phyloP scores from a whole-genome alignment of 106 monocot species.

The Narthecium ossifragum region DNA sequence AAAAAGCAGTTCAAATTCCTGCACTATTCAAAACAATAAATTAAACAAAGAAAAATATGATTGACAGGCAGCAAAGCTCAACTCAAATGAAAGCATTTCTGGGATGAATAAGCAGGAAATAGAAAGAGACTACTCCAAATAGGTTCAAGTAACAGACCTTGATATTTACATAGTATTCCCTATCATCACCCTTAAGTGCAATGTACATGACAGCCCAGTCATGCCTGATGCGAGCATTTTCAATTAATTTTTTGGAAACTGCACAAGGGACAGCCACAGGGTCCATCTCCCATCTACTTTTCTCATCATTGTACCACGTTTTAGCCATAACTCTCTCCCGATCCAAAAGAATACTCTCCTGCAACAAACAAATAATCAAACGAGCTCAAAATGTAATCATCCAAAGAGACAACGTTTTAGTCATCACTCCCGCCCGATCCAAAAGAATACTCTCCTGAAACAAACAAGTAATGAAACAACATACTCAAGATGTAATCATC shows the following conservation, averaged over 20 bases:
- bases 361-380: conserved; percentile 17
- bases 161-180: conserved; percentile 75
- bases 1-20: conserved; percentile 82
- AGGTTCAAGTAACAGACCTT: conserved; percentile 37
- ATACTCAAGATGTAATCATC: too few species aligned
- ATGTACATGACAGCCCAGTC: conserved; percentile 88
- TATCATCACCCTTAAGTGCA: conserved; percentile 79
- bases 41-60: not conserved
- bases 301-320: conserved; percentile 86
- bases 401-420: conserved; percentile 62
- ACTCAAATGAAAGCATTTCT: too few species aligned
- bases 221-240: conserved; percentile 69
- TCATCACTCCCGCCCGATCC: conserved; percentile 65
- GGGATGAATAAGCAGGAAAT: not conserved
- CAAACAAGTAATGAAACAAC: conserved; percentile 1
- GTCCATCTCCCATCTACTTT: conserved; percentile 83
- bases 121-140: not conserved
- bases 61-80: too few species aligned
- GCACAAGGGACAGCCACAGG: conserved; percentile 83
- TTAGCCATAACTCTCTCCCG: conserved; percentile 65
- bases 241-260: conserved; percentile 66
- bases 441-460: conserved; percentile 59
- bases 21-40: not conserved
- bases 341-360: conserved; percentile 62
- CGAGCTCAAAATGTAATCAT: too few species aligned